phyloP scores from a whole-genome alignment of 176 grass and related monocot genomes.

The Miscanthus lutarioriparius region DNA sequence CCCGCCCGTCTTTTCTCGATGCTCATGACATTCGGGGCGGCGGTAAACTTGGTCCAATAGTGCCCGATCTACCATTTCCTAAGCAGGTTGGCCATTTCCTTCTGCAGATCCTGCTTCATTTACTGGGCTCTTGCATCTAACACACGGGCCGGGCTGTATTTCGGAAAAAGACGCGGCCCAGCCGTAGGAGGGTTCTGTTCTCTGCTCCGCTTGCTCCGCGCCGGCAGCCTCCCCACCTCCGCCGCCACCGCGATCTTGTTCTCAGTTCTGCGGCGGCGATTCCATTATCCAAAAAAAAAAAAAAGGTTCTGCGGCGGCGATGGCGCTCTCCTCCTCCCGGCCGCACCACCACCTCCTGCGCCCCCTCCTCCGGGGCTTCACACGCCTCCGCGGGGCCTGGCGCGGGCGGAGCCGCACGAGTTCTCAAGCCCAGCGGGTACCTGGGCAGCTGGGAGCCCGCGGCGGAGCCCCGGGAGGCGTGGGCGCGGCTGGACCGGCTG shows the following conservation, averaged over 20 bases:
- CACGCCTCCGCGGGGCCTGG: slow-evolving; percentile 33
- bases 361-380: slow-evolving; percentile 36
- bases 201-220: not conserved
- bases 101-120: not conserved
- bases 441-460: slow-evolving; percentile 71
- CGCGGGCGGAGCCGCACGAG: slow-evolving; percentile 46
- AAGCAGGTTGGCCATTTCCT: not conserved
- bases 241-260: slow-evolving; percentile 24
- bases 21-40: too few relatives aligned
- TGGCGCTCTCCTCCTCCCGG: slow-evolving; percentile 38
- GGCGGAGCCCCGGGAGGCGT: slow-evolving; percentile 56
- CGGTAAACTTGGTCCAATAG: not conserved
- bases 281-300: not conserved
- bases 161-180: not conserved
- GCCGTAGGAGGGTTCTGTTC: not conserved
- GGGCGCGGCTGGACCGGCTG: slow-evolving; percentile 60
- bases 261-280: slow-evolving; percentile 22
- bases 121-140: not conserved
- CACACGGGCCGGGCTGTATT: not conserved
- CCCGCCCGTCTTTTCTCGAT: too few relatives aligned
- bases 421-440: slow-evolving; percentile 55
- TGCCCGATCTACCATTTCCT: not conserved
- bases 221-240: not conserved
- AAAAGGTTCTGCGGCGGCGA: not conserved
- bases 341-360: slow-evolving; percentile 15